Base-by-base conservation (phyloP, 345 rosid species). In the Turritis glabra region DNA sequence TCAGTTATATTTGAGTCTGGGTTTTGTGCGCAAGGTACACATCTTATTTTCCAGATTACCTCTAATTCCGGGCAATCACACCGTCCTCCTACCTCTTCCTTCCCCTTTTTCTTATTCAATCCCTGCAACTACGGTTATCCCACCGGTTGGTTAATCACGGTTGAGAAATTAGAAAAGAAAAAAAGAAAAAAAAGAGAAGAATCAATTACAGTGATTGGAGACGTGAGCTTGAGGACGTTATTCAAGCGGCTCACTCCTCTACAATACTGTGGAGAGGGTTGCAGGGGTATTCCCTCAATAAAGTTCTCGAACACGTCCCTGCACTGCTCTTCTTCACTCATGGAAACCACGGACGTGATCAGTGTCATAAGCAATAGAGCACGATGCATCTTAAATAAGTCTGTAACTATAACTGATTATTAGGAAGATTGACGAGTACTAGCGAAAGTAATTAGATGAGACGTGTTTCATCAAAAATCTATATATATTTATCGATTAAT, bases 11-110 rank as follows among this genome's bases (percentile, higher is more conserved):
- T 76, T 0, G 18, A 1, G 57, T 35, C 29, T 13, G 74, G 70
- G 18, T 14, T 61, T 14, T 43, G 74, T 26, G 52, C 32, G 30
- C 79, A 75, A 59, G 53, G 59, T 52, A 30, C 27, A 68, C 79
- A 76, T 69, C 54, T 76, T 69, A 76, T 26, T 69, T 32, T 76
- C 79, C 79, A 76, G 32, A 11, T 32, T 22, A 69, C 41, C 23
- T 76, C 79, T 22, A 53, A 19, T 37, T 69, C 25, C 22, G 33
- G 67, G 30, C 79, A 76, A 53, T 76, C 79, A 69, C 79, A 76
- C 35, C 29, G 17, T 52, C 7, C 53, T n/a, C 48, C 18, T 7
- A 52, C 3, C 17, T 7, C 15, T n/a, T n/a, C 64, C 2, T 30
- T 58, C 2, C 4, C 22, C n/a, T 65, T 44, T 35, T 37, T 67